Base-by-base conservation (phyloP, 805 yeast genomes). In the Candida michaelii region DNA sequence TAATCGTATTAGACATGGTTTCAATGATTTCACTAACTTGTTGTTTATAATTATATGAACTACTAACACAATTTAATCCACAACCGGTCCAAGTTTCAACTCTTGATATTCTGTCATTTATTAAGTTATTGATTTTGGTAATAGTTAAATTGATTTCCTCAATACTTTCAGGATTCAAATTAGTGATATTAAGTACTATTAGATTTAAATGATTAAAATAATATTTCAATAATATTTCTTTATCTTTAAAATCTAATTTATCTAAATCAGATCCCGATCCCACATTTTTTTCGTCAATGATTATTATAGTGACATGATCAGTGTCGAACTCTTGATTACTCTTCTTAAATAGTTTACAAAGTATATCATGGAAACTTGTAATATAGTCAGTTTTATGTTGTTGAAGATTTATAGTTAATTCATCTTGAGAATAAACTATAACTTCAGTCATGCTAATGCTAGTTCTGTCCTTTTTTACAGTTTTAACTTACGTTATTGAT, bases 21-120 rank as follows among this genome's bases (percentile, higher is more conserved):
- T 63, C 54, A 13, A 67, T 56, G 18, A 60, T 49, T 30, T 58
- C 63, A 21, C 51, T 35, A 35, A 58, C 44, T 21, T 42, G 43
- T 9, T 44, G 27, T n/a, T 13, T 14, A 15, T 30, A 30, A 25
- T 27, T 23, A 18, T 32, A 33, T 14, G 33, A 18, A 23, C 15
- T 23, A 16, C 33, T 23, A 27, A 37, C 40, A 24, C 27, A 35
- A 11, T 36, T 30, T n/a, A 39, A 31, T 3, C 66, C 62, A 8
- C 71, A 65, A 13, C 73, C 74, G 1, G 73, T 69, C 74, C 74
- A 69, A 13, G 65, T 61, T 56, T 72, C 62, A 47, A 74, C 63
- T 41, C 71, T 55, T n/a, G 61, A 39, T 38, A 69, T 60, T 36
- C 76, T 54, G 39, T 62, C 56, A 18, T 55, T 45, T 9, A 68